Conservation (phyloP, 78 protist species). For the Dictyostelium purpureum region DNA sequence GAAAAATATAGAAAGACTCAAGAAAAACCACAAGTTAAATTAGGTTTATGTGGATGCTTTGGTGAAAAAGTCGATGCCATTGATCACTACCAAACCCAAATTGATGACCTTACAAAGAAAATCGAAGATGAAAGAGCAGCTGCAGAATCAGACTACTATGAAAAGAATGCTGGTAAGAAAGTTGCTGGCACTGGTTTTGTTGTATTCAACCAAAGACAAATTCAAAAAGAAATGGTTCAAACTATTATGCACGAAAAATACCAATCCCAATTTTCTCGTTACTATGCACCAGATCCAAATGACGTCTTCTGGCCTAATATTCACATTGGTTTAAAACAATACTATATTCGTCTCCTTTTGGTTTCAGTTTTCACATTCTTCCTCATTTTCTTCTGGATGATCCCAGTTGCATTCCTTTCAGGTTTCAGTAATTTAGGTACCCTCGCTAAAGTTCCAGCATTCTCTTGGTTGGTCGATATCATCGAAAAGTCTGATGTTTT, state of each 20-base stretch:
- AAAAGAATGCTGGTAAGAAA: neutral
- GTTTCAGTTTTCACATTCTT: slow-evolving; percentile 18
- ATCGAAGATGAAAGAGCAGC: slow-evolving; percentile 10
- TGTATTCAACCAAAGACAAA: slow-evolving; percentile 19
- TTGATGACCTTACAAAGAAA: neutral
- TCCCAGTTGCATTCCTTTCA: slow-evolving; percentile 72
- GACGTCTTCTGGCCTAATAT: slow-evolving; percentile 73
- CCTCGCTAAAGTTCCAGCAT: slow-evolving; percentile 38
- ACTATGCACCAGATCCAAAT: slow-evolving; percentile 72
- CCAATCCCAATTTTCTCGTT: neutral
- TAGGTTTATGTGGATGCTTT: slow-evolving; percentile 34
- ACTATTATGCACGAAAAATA: slow-evolving; percentile 33
- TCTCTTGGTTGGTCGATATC: slow-evolving; percentile 62
- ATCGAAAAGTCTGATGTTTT: slow-evolving; percentile 3
- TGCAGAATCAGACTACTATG: neutral
- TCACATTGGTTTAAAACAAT: slow-evolving; percentile 10
- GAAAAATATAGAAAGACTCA: neutral
- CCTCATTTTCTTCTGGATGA: slow-evolving; percentile 67
- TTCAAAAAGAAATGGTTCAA: slow-evolving; percentile 23
- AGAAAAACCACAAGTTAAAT: neutral
- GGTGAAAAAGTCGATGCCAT: slow-evolving; percentile 47
- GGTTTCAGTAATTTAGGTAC: slow-evolving; percentile 72
- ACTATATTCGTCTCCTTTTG: slow-evolving; percentile 22
- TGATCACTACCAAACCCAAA: slow-evolving; percentile 27
- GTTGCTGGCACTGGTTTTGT: slow-evolving; percentile 31